phyloP scores from a whole-genome alignment of 805 yeast genomes.

The Yamadazyma laniorum region DNA sequence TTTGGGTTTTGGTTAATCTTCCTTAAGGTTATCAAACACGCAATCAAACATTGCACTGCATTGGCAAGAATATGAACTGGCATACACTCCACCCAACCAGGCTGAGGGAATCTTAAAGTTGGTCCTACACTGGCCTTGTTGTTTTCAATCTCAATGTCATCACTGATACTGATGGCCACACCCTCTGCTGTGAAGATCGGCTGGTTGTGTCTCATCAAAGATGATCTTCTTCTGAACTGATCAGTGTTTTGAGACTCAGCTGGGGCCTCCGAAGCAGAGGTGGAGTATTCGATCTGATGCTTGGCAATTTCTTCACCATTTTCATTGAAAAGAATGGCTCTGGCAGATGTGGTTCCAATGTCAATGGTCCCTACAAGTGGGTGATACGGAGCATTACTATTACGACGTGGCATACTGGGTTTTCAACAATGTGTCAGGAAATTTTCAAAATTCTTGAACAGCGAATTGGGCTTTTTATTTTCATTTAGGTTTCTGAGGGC shows the following conservation, averaged over 20 bases:
- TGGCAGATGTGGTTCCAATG: constrained; percentile 88
- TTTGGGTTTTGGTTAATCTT: constrained; percentile 53
- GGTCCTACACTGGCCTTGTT: constrained; percentile 54
- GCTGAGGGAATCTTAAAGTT: constrained; percentile 72
- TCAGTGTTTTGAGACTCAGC: constrained; percentile 41
- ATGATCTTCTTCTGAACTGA: constrained; percentile 45
- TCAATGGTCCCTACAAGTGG: constrained; percentile 70
- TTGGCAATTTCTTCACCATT: constrained; percentile 78
- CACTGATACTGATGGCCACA: constrained; percentile 59
- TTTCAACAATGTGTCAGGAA: neutral
- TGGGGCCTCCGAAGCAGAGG: constrained; percentile 61
- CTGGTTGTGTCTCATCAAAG: constrained; percentile 44
- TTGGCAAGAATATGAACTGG: constrained; percentile 80
- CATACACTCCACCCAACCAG: constrained; percentile 94
- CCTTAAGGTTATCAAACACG: constrained; percentile 57
- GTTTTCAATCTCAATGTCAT: constrained; percentile 62
- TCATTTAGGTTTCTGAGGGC: neutral
- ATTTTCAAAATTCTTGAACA: neutral
- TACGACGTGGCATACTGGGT: constrained; percentile 42
- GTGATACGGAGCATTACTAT: constrained; percentile 38
- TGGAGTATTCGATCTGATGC: constrained; percentile 86
- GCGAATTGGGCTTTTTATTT: neutral
- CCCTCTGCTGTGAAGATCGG: constrained; percentile 76
- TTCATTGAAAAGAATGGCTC: constrained; percentile 77
- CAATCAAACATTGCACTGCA: constrained; percentile 75